Evolutionary conservation across 2,329 filamentous ascomycete species (phyloP).

Genomic region (Hypomyces perniciosus): DNA sequence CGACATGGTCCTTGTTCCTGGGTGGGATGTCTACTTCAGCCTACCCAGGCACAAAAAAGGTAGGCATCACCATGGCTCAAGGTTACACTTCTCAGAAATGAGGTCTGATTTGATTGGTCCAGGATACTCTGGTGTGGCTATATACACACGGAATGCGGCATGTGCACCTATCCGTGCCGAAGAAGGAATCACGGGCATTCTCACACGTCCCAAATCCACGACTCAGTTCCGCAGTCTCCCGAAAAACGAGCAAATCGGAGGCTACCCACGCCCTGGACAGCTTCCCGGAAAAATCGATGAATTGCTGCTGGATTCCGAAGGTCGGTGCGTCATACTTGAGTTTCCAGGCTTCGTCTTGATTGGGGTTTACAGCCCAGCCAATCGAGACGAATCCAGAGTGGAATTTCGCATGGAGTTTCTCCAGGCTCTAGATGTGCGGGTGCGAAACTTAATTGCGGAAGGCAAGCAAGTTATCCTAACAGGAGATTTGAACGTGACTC

Average conservation of each 20-base stretch:
- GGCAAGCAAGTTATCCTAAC: constrained; percentile 83
- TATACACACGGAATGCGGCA: constrained; percentile 83
- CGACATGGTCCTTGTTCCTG: constrained; percentile 91
- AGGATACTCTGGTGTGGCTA: constrained; percentile 94
- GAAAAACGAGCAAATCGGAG: constrained; percentile 71
- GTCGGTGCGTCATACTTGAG: constrained; percentile 83
- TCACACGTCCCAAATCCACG: constrained; percentile 66
- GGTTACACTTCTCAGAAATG: neutral
- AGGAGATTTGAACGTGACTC: constrained; percentile 80
- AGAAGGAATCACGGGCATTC: constrained; percentile 82
- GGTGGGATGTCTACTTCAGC: constrained; percentile 96
- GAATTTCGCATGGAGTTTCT: constrained; percentile 79
- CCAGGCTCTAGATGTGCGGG: constrained; percentile 69
- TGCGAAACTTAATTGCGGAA: constrained; percentile 73
- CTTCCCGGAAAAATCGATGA: constrained; percentile 61
- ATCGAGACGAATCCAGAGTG: constrained; percentile 75
- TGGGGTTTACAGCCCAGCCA: constrained; percentile 87
- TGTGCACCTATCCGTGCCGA: constrained; percentile 87
- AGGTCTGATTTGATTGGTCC: neutral
- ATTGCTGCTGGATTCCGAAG: constrained; percentile 75
- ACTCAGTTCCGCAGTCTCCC: constrained; percentile 71
- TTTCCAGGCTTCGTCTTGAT: constrained; percentile 93
- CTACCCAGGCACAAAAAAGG: constrained; percentile 91
- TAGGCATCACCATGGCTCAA: constrained; percentile 26
- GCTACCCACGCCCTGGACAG: constrained; percentile 70